These are phyloP conservation scores for Carallia brachiata DNA, from an alignment of 345 rosid genomes.

Conservation along the genomic window DNA sequence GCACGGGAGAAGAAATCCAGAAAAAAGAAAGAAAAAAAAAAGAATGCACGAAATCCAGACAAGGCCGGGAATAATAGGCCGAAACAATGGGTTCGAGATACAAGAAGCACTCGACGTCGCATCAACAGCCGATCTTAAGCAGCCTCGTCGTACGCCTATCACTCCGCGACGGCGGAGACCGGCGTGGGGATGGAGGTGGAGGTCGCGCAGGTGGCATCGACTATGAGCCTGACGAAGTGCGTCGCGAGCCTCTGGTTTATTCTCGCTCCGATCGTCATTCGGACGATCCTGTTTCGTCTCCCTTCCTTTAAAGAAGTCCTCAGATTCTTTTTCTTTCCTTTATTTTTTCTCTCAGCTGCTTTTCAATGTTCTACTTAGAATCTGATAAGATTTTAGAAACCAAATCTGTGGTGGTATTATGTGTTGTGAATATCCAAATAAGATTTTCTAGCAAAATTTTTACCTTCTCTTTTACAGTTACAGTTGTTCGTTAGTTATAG, in stretches of 20 bases:
- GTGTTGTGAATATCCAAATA: too few species aligned
- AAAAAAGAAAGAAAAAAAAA: not conserved
- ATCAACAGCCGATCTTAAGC: constrained; percentile 76
- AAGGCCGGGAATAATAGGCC: not conserved
- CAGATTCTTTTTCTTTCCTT: too few species aligned
- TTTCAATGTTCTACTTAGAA: too few species aligned
- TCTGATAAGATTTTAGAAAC: too few species aligned
- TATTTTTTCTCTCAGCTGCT: too few species aligned
- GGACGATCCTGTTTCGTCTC: constrained; percentile 58
- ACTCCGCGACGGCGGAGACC: constrained; percentile 45
- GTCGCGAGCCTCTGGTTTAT: constrained; percentile 52
- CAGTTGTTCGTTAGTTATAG: too few species aligned
- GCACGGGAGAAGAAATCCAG: too few species aligned
- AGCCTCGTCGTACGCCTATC: constrained; percentile 80
- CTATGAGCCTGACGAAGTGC: constrained; percentile 64
- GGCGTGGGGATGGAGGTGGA: constrained; percentile 26
- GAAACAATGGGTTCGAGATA: constrained; percentile 69
- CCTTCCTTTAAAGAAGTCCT: too few species aligned
- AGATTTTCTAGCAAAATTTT: too few species aligned
- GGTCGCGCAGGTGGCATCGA: constrained; percentile 45
- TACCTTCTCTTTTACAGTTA: too few species aligned
- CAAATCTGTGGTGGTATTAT: too few species aligned
- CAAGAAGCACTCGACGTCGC: constrained; percentile 52
- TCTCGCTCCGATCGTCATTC: constrained; percentile 59
- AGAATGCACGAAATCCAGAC: not conserved